Evolutionary conservation across 805 yeast genomes (phyloP).

Genomic region (Wickerhamomyces subpelliculosus): DNA sequence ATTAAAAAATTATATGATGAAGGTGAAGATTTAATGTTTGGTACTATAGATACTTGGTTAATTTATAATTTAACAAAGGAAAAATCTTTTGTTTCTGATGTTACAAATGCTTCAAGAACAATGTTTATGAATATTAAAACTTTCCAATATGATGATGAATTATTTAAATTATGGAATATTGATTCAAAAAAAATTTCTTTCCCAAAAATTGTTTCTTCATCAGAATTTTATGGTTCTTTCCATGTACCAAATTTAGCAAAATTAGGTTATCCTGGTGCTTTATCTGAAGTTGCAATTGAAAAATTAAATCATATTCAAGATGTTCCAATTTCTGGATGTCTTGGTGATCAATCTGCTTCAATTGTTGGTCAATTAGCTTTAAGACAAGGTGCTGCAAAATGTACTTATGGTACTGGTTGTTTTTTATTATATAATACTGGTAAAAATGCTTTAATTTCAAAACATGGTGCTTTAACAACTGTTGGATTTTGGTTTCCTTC

Average conservation of each 20-base stretch:
- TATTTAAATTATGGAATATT: conserved; percentile 74
- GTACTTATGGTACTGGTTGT: conserved; percentile 96
- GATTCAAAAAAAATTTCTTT: conserved; percentile 56
- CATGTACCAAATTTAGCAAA: conserved; percentile 48
- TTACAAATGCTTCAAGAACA: conserved; percentile 88
- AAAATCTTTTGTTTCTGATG: conserved; percentile 70
- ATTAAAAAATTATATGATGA: conserved; percentile 63
- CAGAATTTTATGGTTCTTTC: conserved; percentile 73
- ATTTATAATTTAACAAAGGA: conserved; percentile 75
- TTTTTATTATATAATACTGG: conserved; percentile 89
- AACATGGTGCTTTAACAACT: conserved; percentile 83
- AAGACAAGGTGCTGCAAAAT: conserved; percentile 78
- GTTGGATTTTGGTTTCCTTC: conserved; percentile 86
- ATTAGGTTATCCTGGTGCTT: conserved; percentile 43
- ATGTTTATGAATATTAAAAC: conserved; percentile 80
- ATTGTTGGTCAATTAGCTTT: conserved; percentile 89
- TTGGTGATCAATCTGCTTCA: conserved; percentile 94
- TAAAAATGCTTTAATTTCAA: conserved; percentile 54
- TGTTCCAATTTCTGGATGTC: conserved; percentile 79
- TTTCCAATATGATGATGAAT: conserved; percentile 64
- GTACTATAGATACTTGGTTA: conserved; percentile 93
- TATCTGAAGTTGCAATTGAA: conserved; percentile 46
- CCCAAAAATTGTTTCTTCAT: conserved; percentile 75
- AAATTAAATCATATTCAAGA: conserved; percentile 43
- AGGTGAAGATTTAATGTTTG: conserved; percentile 83